Percentiles rank a stretch among this genome's conserved stretches.
phyloP scores from a whole-genome alignment of 1,139 yeast genomes.

The Hansenula anomala region DNA sequence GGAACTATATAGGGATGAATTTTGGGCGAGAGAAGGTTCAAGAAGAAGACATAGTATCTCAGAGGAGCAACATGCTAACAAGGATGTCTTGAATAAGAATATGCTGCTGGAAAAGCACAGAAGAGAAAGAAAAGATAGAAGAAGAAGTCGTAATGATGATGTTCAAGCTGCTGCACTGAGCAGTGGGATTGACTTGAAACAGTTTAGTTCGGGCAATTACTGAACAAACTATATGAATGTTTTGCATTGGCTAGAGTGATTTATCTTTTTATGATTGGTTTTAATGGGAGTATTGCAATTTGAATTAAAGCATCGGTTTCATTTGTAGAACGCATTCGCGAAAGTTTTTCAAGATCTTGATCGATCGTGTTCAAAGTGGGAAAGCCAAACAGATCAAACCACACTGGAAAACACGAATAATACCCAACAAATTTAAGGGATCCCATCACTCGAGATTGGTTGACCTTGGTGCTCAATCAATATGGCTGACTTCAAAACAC shows the following conservation, averaged over 20 bases:
- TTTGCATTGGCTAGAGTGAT: background rate
- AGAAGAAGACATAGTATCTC: slow-evolving; percentile 41
- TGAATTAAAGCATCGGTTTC: no score
- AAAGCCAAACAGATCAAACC: no score
- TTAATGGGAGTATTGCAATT: no score
- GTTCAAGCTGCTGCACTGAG: background rate
- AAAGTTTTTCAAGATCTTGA: background rate
- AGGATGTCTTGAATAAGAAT: slow-evolving; percentile 17
- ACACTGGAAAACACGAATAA: no score
- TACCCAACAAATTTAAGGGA: no score
- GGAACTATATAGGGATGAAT: slow-evolving; percentile 91
- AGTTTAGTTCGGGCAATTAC: background rate
- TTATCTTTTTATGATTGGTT: no score
- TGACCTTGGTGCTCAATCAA: no score
- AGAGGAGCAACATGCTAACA: slow-evolving; percentile 6
- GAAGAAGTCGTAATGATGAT: slow-evolving; percentile 19
- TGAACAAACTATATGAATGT: background rate
- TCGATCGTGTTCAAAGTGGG: no score
- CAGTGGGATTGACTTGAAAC: slow-evolving; percentile 1
- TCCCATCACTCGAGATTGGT: no score
- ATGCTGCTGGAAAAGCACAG: slow-evolving; percentile 32
- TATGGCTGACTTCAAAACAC: background rate
- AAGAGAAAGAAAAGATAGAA: slow-evolving; percentile 35
- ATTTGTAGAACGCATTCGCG: no score
- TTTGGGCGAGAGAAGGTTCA: slow-evolving; percentile 84